Evolutionary conservation across 2,329 filamentous ascomycete species (phyloP).

Genomic region (Venturia oleaginea): DNA sequence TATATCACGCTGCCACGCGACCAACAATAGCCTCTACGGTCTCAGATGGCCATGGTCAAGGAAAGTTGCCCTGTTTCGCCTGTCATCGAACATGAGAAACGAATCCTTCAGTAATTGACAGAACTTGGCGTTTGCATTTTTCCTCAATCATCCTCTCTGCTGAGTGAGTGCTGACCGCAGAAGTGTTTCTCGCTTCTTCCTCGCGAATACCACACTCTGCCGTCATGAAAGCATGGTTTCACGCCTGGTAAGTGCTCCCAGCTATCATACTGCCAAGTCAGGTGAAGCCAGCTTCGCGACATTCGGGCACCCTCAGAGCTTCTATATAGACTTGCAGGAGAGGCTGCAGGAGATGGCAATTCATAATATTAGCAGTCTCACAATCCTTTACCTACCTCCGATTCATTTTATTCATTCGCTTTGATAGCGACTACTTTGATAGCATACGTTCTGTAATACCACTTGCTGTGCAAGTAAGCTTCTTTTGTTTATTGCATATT

Average conservation of each 20-base stretch:
- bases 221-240: neutral
- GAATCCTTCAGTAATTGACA: neutral
- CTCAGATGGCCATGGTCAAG: neutral
- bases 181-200: neutral
- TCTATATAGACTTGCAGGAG: slow-evolving; percentile 7
- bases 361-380: neutral
- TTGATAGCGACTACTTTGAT: slow-evolving; percentile 2
- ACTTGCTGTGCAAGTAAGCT: neutral
- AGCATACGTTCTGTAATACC: neutral
- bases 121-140: slow-evolving; percentile 1
- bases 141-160: neutral
- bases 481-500: neutral
- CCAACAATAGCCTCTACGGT: neutral
- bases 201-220: neutral
- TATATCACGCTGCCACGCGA: neutral
- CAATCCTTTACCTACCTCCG: neutral
- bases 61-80: neutral
- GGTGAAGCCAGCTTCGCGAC: neutral
- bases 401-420: neutral
- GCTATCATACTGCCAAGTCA: neutral
- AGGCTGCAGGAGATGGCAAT: neutral
- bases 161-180: neutral
- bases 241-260: neutral
- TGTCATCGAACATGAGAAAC: neutral
- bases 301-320: neutral